Evolutionary conservation across 768 basidiomycete genomes (phyloP).

Genomic region (Lactifluus piperatus): DNA sequence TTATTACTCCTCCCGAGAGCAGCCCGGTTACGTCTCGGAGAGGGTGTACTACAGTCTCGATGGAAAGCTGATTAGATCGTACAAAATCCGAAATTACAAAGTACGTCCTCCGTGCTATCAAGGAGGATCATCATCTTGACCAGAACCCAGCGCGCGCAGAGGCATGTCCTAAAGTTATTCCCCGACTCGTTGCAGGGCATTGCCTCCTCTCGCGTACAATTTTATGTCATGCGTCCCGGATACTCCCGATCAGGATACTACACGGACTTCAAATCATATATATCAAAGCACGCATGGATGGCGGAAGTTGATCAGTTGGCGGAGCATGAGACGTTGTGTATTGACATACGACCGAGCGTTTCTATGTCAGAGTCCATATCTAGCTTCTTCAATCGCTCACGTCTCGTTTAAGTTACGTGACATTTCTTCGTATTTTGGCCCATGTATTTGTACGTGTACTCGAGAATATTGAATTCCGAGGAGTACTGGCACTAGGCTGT

Average conservation of each 20-base stretch:
- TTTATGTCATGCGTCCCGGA: constrained; percentile 9
- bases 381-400: constrained; percentile 12
- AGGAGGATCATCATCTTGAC: neutral
- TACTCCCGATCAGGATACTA: neutral
- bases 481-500: neutral
- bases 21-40: neutral
- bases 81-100: constrained; percentile 6
- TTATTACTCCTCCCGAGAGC: neutral
- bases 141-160: constrained; percentile 1
- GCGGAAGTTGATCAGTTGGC: constrained; percentile 9
- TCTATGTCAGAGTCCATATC: constrained; percentile 11
- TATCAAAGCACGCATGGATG: constrained; percentile 4
- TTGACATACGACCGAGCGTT: constrained; percentile 8
- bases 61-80: constrained; percentile 7
- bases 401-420: constrained; percentile 5
- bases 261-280: constrained; percentile 9
- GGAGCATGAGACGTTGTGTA: constrained; percentile 10
- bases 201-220: constrained; percentile 16
- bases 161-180: constrained; percentile 5
- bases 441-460: neutral
- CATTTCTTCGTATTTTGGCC: neutral
- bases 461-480: neutral
- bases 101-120: neutral
- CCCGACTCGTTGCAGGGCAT: constrained; percentile 4
- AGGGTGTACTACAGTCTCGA: constrained; percentile 10